Base-by-base conservation (phyloP, 192 early-diverging fungal genomes). In the Coemansia sp. region DNA sequence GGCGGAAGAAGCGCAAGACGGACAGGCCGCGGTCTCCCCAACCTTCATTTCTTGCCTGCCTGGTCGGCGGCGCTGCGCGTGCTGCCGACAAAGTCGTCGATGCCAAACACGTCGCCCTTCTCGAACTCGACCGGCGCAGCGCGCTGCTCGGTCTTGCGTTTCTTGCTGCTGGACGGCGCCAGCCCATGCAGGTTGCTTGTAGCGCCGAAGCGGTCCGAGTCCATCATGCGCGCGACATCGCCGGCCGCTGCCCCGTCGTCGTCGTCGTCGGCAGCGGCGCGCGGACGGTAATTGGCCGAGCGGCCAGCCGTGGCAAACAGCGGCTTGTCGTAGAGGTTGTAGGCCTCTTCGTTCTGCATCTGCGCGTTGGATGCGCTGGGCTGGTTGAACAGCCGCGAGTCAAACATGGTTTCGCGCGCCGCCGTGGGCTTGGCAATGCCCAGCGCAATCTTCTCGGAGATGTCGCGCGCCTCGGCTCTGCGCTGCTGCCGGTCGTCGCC, bases 391-490 rank as follows among this genome's bases (percentile, higher is more conserved):
- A 99, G 77, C 48, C 97, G 87, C 47, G 91, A 85, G 72, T 99
- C 97, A 68, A 90, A 97, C 88, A 98, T 83, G 49, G 90, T 87
- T 52, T 99, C 97, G 71, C 89, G 89, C 36, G 89, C 86, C 28
- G 84, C 68, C 3, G 97, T 88, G 7, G 95, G 97, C 61, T 95
- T 92, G 23, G 95, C 96, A 57, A 97, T 77, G 22, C 97, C 97
- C 52, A 99, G 84, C 0, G 97, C 97, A 55, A 99, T 91, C 74
- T 96, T 98, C 82, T 99, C 97, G 0, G 95, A 98, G 57, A 99
- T 94, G 83, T 99, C 97, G 69, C 97, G 87, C 2, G 88, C 87
- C 67, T 90, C 85, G 27, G 84, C 69, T 75, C 60, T n/a, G n/a
- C n/a, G n/a, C n/a, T n/a, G n/a, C n/a, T n/a, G 69, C 62, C 58